Base-by-base conservation (phyloP, 495 filamentous ascomycete genomes). In the Penicillium crystallinum region DNA sequence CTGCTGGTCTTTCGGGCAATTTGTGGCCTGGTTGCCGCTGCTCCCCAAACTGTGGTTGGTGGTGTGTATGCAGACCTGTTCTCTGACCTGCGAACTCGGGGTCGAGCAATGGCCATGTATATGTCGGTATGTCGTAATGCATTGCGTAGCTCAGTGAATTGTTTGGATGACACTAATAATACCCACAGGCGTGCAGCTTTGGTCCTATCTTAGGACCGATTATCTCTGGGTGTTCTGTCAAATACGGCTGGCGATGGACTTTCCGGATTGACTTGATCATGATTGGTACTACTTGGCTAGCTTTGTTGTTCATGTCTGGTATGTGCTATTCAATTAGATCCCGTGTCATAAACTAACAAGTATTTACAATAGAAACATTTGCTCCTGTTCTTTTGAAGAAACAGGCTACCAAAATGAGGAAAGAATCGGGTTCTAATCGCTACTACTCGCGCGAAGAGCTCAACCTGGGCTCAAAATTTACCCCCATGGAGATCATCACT, bases 41-140 rank as follows among this genome's bases (percentile, higher is more conserved):
- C 80, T 14, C 85, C 88, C 1, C 85, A 90, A 45, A 79, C 84
- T 4, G 77, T 90, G 7, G 78, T 87, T 14, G 83, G 86, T 0
- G 89, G 88, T 8, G 71, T 89, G 3, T 87, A 86, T 61, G 87
- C 88, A 0, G 89, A 93, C 68, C 73, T 90, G 6, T 86, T 81
- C 55, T 72, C 72, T 18, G 75, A 84, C 57, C 66, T 81, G 4
- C 62, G 77, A 15, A 70, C 67, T 19, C 74, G 88, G 15, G 88
- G 88, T 2, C 75, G 85, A 7, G 84, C 83, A 4, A 86, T 91
- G 80, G 79, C 84, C 1, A 65, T 80, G 4, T 91, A 89, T 66
- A 88, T 85, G 79, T 81, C 77, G 27, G 84, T 85, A 66, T 71
- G 81, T 75, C 10, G 7, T 5, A 11, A 1, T 15, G 11, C 7